Conservation (phyloP, 345 rosid species). For the Nasturtium officinale region DNA sequence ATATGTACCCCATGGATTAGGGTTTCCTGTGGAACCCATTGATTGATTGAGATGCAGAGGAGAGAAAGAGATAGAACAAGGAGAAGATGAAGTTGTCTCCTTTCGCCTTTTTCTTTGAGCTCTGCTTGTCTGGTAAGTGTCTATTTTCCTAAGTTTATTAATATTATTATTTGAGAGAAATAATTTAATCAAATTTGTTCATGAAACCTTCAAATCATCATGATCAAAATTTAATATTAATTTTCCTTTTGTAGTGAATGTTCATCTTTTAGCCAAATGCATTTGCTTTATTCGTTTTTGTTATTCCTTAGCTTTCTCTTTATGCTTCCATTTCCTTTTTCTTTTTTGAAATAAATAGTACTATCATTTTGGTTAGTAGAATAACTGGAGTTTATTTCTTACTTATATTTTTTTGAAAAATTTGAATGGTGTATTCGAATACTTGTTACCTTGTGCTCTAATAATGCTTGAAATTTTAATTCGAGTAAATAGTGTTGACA, state of each 20-base stretch:
- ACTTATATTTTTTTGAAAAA: not conserved
- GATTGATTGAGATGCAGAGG: constrained; percentile 10
- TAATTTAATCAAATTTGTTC: not conserved
- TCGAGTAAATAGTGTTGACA: constrained; percentile 14
- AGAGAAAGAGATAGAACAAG: not conserved
- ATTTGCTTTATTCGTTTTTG: constrained; percentile 1
- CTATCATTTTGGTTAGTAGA: not conserved
- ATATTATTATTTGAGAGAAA: not conserved
- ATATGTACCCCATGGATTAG: constrained; percentile 41
- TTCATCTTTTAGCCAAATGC: constrained; percentile 3
- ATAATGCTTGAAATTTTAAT: not conserved
- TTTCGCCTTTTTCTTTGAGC: constrained; percentile 23
- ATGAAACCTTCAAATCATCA: not conserved
- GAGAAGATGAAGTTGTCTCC: not conserved
- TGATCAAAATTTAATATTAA: not conserved
- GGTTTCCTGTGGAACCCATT: constrained; percentile 43
- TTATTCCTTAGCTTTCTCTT: constrained; percentile 33
- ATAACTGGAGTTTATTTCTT: not conserved
- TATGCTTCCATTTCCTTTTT: constrained; percentile 19
- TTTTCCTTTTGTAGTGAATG: not conserved
- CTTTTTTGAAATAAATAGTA: not conserved
- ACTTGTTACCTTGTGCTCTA: not conserved
- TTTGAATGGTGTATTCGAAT: not conserved
- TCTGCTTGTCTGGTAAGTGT: constrained; percentile 17
- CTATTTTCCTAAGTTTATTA: constrained; percentile 1